These are phyloP conservation scores for Knufia petricola DNA, from an alignment of 2,329 filamentous ascomycete species.

Conservation along the genomic window DNA sequence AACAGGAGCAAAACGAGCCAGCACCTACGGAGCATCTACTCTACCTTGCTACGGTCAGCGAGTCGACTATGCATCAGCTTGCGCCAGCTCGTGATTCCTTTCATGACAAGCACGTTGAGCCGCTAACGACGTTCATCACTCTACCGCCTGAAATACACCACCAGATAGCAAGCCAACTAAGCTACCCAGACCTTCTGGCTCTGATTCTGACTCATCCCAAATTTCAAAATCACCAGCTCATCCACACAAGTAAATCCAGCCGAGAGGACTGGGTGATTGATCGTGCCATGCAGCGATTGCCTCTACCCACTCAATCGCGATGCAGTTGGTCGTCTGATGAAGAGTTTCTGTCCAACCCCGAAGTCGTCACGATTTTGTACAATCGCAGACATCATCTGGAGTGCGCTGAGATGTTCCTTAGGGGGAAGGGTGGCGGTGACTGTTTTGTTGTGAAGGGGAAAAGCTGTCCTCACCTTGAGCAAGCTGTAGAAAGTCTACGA, in stretches of 20 bases:
- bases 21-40: no score
- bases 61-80: no score
- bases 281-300: conserved; percentile 1
- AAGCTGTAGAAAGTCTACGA: background rate
- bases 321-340: conserved; percentile 13
- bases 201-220: conserved; percentile 25
- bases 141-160: conserved; percentile 28
- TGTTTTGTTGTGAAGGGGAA: conserved; percentile 3
- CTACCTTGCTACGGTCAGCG: no score
- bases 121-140: conserved; percentile 12
- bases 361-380: conserved; percentile 15
- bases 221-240: conserved; percentile 16
- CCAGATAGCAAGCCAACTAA: conserved; percentile 22
- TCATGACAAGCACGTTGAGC: background rate
- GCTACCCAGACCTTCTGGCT: conserved; percentile 22
- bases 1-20: no score
- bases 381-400: conserved; percentile 13
- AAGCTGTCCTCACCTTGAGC: background rate
- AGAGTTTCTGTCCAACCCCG: conserved; percentile 14
- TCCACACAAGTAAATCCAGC: conserved; percentile 5
- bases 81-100: no score
- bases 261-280: conserved; percentile 6
- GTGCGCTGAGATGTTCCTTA: conserved; percentile 9
- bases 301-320: background rate
- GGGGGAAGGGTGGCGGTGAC: background rate